Evolutionary conservation across 352 stramenopile genomes (phyloP).

Genomic region (Blastocystis sp.): DNA sequence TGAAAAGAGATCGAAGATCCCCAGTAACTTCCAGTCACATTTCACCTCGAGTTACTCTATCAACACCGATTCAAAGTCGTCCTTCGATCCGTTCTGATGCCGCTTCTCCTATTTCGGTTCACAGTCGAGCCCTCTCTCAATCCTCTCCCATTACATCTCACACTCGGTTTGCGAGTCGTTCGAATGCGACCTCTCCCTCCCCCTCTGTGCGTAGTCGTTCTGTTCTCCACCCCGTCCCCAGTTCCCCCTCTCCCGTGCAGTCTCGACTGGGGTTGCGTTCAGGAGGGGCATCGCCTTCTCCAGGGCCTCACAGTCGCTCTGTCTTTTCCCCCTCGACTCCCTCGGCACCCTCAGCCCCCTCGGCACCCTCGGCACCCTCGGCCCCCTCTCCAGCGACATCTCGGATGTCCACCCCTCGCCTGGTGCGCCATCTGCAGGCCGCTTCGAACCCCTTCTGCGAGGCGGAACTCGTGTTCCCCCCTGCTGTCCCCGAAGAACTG

Average conservation of each 20-base stretch:
- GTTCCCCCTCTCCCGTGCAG: background rate
- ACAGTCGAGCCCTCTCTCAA: background rate
- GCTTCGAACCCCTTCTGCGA: background rate
- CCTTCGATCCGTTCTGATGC: background rate
- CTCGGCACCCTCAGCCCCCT: background rate
- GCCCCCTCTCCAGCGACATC: background rate
- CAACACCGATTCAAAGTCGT: background rate
- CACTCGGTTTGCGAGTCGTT: background rate
- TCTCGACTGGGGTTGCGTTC: too few species aligned
- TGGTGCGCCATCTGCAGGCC: background rate
- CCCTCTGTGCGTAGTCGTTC: background rate
- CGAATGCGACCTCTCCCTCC: background rate
- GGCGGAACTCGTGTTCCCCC: background rate
- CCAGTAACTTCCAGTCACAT: background rate
- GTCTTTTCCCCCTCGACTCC: background rate
- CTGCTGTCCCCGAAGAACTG: background rate
- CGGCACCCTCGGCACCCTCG: background rate
- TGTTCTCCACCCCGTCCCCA: background rate
- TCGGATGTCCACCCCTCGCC: background rate
- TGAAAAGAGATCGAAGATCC: background rate
- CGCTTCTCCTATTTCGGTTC: background rate
- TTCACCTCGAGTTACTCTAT: background rate
- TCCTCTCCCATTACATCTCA: background rate
- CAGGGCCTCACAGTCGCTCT: background rate
- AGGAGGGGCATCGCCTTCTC: too few species aligned